Evolutionary conservation across 306 rosid species (phyloP).

Genomic region (Myrica gale): DNA sequence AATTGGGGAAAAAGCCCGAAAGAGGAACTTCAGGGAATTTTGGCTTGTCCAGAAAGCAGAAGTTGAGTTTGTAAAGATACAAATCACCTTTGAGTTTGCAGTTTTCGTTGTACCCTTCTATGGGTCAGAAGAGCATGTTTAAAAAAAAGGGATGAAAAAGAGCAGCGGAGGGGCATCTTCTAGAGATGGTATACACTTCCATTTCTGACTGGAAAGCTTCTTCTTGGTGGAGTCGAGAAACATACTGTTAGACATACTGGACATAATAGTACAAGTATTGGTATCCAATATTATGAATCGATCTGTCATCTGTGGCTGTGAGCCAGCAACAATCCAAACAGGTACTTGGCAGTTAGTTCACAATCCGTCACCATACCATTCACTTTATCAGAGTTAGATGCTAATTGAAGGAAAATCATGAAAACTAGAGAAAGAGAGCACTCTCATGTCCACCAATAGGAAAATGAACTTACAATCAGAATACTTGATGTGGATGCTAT

Average conservation of each 20-base stretch:
- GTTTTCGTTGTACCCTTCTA: background rate
- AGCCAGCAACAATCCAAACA: background rate
- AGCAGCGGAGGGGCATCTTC: background rate
- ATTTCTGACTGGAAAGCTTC: background rate
- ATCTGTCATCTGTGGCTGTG: background rate
- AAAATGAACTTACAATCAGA: conserved; percentile 29
- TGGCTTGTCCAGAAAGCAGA: background rate
- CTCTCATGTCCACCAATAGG: background rate
- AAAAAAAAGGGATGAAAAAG: background rate
- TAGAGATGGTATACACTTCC: background rate
- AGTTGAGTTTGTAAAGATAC: background rate
- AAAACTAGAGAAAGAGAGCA: background rate
- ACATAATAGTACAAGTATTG: background rate
- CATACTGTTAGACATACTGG: background rate
- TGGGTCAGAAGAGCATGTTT: background rate
- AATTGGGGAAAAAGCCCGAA: background rate
- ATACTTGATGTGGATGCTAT: conserved; percentile 33
- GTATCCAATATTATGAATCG: background rate
- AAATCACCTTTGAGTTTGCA: background rate
- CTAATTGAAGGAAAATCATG: background rate
- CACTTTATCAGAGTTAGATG: background rate
- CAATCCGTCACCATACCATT: background rate
- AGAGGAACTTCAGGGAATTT: too few species aligned
- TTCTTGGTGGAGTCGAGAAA: background rate
- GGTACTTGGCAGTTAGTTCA: background rate